These are phyloP conservation scores for Silene vulgaris DNA, from an alignment of 179 eudicot species.

Conservation along the genomic window DNA sequence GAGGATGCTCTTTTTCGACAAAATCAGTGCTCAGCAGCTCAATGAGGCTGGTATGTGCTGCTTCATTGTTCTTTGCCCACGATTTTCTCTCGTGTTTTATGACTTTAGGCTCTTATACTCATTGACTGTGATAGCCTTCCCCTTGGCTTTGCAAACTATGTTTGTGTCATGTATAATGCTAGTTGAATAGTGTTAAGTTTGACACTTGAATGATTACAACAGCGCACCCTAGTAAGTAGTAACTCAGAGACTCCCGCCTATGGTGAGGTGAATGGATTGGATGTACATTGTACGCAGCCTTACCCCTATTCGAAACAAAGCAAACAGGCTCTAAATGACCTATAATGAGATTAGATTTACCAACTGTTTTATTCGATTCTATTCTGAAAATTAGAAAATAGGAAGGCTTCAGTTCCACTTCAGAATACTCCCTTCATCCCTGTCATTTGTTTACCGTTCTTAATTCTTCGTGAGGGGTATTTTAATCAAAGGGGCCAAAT, in stretches of 20 bases:
- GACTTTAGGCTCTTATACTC: background rate
- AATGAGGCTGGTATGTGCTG: slow-evolving; percentile 57
- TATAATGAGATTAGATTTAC: too few species aligned
- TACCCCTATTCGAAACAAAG: background rate
- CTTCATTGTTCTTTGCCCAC: background rate
- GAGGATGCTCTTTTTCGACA: slow-evolving; percentile 76
- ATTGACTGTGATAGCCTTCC: background rate
- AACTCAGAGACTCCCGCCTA: background rate
- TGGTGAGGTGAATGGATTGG: background rate
- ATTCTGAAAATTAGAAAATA: background rate
- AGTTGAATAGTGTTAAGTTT: background rate
- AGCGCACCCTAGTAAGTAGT: background rate
- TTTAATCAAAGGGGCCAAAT: too few species aligned
- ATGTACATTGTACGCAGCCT: background rate
- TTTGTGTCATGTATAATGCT: slow-evolving; percentile 8
- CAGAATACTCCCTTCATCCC: too few species aligned
- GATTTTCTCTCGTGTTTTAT: background rate
- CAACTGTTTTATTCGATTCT: background rate
- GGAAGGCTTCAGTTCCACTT: background rate
- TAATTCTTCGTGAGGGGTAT: too few species aligned
- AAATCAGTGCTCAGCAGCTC: slow-evolving; percentile 69
- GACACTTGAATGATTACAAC: background rate
- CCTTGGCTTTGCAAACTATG: background rate
- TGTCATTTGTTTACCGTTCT: too few species aligned
- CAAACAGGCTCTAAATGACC: background rate